phyloP scores from a whole-genome alignment of 2,329 filamentous ascomycete genomes.

The Alternaria postmessia region DNA sequence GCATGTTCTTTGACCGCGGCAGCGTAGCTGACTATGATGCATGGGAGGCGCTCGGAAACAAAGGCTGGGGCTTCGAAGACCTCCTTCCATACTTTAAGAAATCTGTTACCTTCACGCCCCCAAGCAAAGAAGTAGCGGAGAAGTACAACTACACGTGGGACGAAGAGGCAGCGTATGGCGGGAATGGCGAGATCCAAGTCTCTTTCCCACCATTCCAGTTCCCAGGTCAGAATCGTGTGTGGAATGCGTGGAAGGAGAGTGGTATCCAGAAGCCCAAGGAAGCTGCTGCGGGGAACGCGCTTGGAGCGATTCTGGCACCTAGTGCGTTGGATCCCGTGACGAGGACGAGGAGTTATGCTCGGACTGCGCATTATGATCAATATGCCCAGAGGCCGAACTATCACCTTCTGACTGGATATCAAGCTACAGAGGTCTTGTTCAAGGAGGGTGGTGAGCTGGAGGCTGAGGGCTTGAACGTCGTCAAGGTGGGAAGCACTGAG shows the following conservation, averaged over 20 bases:
- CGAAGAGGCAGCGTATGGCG: neutral
- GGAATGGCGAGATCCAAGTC: neutral
- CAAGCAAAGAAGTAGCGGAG: neutral
- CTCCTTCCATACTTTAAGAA: constrained; percentile 33
- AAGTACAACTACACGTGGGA: neutral
- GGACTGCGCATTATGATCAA: constrained; percentile 41
- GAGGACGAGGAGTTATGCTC: constrained; percentile 39
- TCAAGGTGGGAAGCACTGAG: neutral
- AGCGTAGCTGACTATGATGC: constrained; percentile 53
- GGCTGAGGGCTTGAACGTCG: neutral
- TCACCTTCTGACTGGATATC: constrained; percentile 27
- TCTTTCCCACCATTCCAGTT: constrained; percentile 14
- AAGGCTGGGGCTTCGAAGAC: constrained; percentile 45
- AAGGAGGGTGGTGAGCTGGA: neutral
- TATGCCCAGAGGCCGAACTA: constrained; percentile 34
- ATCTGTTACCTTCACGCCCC: constrained; percentile 16
- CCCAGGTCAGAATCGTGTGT: constrained; percentile 14
- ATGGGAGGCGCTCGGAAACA: constrained; percentile 65
- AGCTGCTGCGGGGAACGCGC: constrained; percentile 12
- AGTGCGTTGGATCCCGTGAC: neutral
- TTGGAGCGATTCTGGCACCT: constrained; percentile 21
- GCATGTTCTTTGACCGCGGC: constrained; percentile 45
- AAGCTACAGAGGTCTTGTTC: constrained; percentile 14
- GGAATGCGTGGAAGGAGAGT: constrained; percentile 15
- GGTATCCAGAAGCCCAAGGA: constrained; percentile 21